Evolutionary conservation across 164 flowering plant species (phyloP).

Genomic region (Cinnamomum micranthum): DNA sequence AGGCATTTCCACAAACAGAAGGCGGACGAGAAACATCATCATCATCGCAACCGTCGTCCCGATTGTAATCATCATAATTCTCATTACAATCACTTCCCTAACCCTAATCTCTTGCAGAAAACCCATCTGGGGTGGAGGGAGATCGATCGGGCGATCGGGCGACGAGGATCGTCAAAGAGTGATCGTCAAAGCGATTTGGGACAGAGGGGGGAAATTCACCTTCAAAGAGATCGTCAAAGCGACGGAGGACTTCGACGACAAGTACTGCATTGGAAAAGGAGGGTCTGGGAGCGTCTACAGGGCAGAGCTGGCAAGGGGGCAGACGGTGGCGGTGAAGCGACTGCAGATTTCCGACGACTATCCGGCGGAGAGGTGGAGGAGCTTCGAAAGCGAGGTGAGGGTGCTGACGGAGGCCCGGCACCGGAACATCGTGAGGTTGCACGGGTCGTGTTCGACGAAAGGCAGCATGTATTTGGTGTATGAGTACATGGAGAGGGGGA

Average conservation of each 20-base stretch:
- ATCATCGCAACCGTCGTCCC: not conserved
- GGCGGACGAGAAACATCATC: not conserved
- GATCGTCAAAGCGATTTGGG: no score
- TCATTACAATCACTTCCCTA: not conserved
- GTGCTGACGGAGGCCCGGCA: conserved; percentile 26
- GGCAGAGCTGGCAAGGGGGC: conserved; percentile 16
- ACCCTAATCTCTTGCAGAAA: not conserved
- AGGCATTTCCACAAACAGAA: conserved; percentile 4
- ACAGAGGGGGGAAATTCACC: not conserved
- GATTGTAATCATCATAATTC: not conserved
- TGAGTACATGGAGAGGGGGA: conserved; percentile 17
- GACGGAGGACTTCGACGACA: conserved; percentile 24
- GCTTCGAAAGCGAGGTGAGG: conserved; percentile 19
- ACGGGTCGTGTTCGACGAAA: conserved; percentile 20
- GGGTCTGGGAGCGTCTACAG: conserved; percentile 27
- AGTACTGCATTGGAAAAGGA: conserved; percentile 23
- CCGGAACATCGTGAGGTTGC: conserved; percentile 31
- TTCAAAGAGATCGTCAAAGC: conserved; percentile 22
- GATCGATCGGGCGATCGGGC: no score
- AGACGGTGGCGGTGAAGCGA: conserved; percentile 20
- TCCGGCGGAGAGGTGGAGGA: not conserved
- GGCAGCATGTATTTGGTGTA: conserved; percentile 27
- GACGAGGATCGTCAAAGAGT: no score
- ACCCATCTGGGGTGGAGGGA: not conserved
- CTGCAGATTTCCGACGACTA: conserved; percentile 4